These are phyloP conservation scores for Acacia pycnantha DNA, from an alignment of 331 rosid species.

Conservation along the genomic window DNA sequence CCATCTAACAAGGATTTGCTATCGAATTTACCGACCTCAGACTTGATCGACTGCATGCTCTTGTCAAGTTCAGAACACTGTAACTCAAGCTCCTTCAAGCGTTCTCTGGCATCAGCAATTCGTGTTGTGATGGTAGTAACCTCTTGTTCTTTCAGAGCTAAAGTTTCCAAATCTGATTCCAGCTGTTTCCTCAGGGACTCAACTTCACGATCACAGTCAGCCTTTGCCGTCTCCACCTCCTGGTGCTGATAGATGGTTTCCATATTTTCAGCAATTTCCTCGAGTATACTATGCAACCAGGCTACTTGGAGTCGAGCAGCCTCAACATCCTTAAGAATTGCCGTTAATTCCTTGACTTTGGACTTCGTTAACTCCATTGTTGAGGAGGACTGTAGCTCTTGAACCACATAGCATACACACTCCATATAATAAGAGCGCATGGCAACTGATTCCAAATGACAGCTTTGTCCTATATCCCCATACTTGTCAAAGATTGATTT, in stretches of 20 bases:
- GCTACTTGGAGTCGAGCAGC: slow-evolving; percentile 61
- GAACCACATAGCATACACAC: slow-evolving; percentile 84
- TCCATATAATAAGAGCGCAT: slow-evolving; percentile 85
- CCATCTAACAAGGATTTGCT: slow-evolving; percentile 54
- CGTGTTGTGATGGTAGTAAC: slow-evolving; percentile 39
- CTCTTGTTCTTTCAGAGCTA: slow-evolving; percentile 67
- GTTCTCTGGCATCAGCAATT: slow-evolving; percentile 49
- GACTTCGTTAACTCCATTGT: slow-evolving; percentile 52
- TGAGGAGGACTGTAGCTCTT: slow-evolving; percentile 61
- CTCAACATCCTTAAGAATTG: slow-evolving; percentile 89
- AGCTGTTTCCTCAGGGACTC: slow-evolving; percentile 57
- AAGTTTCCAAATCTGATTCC: slow-evolving; percentile 47
- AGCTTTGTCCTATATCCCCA: slow-evolving; percentile 80
- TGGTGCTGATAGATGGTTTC: slow-evolving; percentile 56
- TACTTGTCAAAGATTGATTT: slow-evolving; percentile 61
- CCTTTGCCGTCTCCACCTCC: slow-evolving; percentile 46
- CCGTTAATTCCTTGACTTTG: slow-evolving; percentile 64
- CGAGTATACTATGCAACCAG: slow-evolving; percentile 64
- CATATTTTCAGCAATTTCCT: slow-evolving; percentile 50
- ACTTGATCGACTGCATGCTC: slow-evolving; percentile 42
- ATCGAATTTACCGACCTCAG: slow-evolving; percentile 56
- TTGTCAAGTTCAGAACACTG: slow-evolving; percentile 57
- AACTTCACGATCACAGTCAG: slow-evolving; percentile 50
- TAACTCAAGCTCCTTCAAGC: slow-evolving; percentile 62
- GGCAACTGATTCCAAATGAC: slow-evolving; percentile 80